Base-by-base conservation (phyloP, 1,139 yeast species). In the Hansenula sp. region DNA sequence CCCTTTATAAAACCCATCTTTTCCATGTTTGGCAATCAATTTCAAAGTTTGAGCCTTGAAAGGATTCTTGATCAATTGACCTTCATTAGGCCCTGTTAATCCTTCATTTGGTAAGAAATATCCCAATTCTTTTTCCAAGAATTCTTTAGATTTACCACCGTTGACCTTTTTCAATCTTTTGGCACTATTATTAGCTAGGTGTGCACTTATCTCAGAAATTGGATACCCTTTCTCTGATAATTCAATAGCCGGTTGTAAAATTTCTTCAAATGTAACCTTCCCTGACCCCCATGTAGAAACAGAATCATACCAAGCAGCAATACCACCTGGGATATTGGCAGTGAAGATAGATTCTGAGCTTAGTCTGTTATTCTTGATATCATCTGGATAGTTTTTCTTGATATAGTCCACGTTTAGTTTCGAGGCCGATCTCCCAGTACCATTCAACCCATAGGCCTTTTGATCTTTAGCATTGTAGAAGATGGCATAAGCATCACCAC, bases 401-500 rank as follows among this genome's bases (percentile, higher is more conserved):
- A 82, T 69, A 49, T 72, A 66, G 19, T 81, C 83, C 16, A 84
- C 64, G 2, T 72, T 66, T 13, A 81, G 54, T 13, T 67, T 65
- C 24, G 70, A 60, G 2, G 93, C 85, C 1, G 91, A 71, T 46
- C 87, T 72, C 9, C 96, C 96, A 34, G 88, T 79, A 5, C 93
- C 96, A 60, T 86, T 87, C 52, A 87, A 57, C 0, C 93, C 95
- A 45, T 70, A 66, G 1, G 84, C 86, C 46, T 70, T 66, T 44
- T 73, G 70, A 21, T 74, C 68, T 31, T 64, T 55, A 32, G 72
- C 72, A 37, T 78, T 73, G 62, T 81, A 83, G 58, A 71, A 81
- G 41, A 86, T 65, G 2, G 82, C 78, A 67, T 85, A 87, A 48
- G 87, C 82, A 59, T 87, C 96, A 29, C 95, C 95, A 3, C 95